Percentiles rank a stretch among this genome's conserved stretches.
Evolutionary conservation across 1,284 basidiomycete species (phyloP).

Genomic region (Sporisorium scitamineum): DNA sequence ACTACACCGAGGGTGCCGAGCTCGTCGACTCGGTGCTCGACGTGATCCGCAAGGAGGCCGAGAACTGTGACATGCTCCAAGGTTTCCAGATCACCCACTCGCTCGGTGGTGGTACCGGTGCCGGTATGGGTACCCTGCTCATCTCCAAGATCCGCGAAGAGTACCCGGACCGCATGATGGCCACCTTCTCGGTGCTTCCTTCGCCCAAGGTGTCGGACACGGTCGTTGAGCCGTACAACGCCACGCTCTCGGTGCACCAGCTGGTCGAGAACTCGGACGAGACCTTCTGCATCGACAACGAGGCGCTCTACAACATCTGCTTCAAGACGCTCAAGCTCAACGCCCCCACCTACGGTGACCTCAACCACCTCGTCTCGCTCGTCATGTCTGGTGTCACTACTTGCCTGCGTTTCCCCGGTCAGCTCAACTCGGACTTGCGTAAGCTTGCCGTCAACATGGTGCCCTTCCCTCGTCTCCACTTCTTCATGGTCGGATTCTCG

Average conservation of each 20-base stretch:
- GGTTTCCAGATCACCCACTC: constrained; percentile 95
- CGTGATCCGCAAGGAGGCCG: constrained; percentile 72
- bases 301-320: constrained; percentile 90
- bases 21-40: constrained; percentile 85
- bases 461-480: constrained; percentile 70
- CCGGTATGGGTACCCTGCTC: constrained; percentile 63
- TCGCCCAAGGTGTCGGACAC: constrained; percentile 96
- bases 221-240: constrained; percentile 94
- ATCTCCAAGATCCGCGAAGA: constrained; percentile 70
- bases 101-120: constrained; percentile 82
- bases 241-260: constrained; percentile 88
- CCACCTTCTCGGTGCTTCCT: constrained; percentile 91
- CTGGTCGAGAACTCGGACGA: constrained; percentile 89
- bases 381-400: constrained; percentile 93
- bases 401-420: constrained; percentile 90
- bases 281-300: constrained; percentile 92
- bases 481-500: constrained; percentile 69
- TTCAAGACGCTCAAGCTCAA: constrained; percentile 80
- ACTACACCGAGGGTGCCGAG: constrained; percentile 76
- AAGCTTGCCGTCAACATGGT: constrained; percentile 91
- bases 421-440: constrained; percentile 91
- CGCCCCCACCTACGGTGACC: constrained; percentile 66
- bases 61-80: constrained; percentile 86
- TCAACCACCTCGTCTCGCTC: constrained; percentile 77
- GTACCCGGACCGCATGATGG: constrained; percentile 81